Conservation (phyloP, 129 eudicot genomes). For the Centella asiatica region DNA sequence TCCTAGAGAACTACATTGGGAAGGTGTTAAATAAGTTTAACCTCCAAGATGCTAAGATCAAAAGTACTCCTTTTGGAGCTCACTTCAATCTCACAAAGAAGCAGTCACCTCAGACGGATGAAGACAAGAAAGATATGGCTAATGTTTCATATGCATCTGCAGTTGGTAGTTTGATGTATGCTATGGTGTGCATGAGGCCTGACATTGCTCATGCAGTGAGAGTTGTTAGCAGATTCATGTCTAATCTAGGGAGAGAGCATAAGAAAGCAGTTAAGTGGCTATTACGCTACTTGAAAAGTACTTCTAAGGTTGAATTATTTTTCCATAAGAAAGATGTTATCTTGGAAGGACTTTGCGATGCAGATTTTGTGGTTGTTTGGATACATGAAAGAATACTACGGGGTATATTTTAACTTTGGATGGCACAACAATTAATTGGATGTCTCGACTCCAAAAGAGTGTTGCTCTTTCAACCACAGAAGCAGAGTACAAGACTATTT, state of each 20-base stretch:
- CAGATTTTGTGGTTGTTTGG: too few relatives aligned
- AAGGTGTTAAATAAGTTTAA: too few relatives aligned
- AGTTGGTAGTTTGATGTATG: slow-evolving; percentile 10
- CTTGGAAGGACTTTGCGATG: too few relatives aligned
- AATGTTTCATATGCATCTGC: slow-evolving; percentile 8
- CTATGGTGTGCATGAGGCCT: not conserved
- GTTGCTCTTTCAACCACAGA: too few relatives aligned
- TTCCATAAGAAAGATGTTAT: too few relatives aligned
- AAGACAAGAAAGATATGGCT: not conserved
- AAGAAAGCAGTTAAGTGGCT: not conserved
- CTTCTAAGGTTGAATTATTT: too few relatives aligned
- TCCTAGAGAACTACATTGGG: not conserved
- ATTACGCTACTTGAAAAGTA: too few relatives aligned
- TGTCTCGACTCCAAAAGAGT: too few relatives aligned
- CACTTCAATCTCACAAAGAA: slow-evolving; percentile 2
- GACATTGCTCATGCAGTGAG: not conserved
- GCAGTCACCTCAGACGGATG: not conserved
- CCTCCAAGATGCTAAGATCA: slow-evolving; percentile 7
- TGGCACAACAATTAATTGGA: too few relatives aligned
- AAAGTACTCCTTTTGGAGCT: not conserved
- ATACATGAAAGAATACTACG: too few relatives aligned
- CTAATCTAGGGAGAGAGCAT: not conserved
- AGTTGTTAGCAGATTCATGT: not conserved
- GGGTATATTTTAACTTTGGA: too few relatives aligned
- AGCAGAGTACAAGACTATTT: too few relatives aligned